A percentile compares a stretch with the other conserved stretches of the same genome.
Conservation (phyloP, 148 eudicot species). For the Cornus kousa region DNA sequence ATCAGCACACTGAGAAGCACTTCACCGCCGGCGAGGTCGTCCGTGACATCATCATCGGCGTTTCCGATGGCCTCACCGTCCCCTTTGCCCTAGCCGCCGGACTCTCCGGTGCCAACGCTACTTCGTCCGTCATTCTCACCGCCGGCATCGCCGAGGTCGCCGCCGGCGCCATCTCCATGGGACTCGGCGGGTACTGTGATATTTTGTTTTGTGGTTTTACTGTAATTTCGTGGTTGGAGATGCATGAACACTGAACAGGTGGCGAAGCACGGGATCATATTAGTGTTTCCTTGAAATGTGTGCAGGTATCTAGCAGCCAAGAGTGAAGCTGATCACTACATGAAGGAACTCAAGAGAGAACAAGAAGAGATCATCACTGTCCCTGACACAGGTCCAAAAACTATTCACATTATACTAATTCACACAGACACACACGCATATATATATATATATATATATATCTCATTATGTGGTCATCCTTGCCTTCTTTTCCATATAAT, state of each 20-base stretch:
- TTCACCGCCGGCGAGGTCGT: conserved; percentile 81
- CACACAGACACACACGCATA: too few relatives aligned
- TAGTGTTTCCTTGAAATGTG: too few relatives aligned
- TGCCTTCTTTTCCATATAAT: too few relatives aligned
- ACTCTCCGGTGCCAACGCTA: conserved; percentile 72
- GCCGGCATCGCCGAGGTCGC: conserved; percentile 86
- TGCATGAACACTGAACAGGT: too few relatives aligned
- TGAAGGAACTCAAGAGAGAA: conserved; percentile 68
- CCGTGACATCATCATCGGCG: conserved; percentile 81
- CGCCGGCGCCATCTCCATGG: conserved; percentile 90
- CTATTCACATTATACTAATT: not conserved
- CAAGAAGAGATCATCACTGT: conserved; percentile 75
- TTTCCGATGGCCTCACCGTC: conserved; percentile 80
- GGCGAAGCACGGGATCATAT: too few relatives aligned
- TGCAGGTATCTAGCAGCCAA: conserved; percentile 88
- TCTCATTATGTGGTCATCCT: not conserved
- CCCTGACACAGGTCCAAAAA: conserved; percentile 71
- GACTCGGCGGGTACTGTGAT: conserved; percentile 66
- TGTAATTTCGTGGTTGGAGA: not conserved
- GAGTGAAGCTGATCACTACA: conserved; percentile 92
- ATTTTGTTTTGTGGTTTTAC: not conserved
- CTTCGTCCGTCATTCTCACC: conserved; percentile 67
- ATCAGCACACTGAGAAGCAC: conserved; percentile 64
- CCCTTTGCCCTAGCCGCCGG: conserved; percentile 90
- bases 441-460: not conserved